phyloP scores from a whole-genome alignment of 2,329 filamentous ascomycete species.

The Fusarium mangiferae region DNA sequence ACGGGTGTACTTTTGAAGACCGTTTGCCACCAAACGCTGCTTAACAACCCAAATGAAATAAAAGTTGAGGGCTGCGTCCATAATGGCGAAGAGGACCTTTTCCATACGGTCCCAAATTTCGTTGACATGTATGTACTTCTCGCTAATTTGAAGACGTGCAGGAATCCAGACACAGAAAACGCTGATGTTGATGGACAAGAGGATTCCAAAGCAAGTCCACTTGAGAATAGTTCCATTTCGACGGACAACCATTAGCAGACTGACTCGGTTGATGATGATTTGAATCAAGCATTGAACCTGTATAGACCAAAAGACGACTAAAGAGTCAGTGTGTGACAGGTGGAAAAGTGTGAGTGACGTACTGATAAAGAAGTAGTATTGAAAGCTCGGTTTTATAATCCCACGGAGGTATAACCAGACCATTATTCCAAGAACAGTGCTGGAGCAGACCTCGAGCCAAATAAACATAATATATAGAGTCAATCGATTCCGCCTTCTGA shows the following conservation, averaged over 20 bases:
- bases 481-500: slow-evolving; percentile 27
- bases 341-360: background rate
- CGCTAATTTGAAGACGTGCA: slow-evolving; percentile 53
- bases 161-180: slow-evolving; percentile 64
- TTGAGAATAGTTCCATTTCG: slow-evolving; percentile 50
- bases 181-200: slow-evolving; percentile 58
- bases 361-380: slow-evolving; percentile 41
- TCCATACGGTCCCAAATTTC: slow-evolving; percentile 60
- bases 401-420: slow-evolving; percentile 36
- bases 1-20: slow-evolving; percentile 59
- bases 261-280: slow-evolving; percentile 62
- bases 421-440: slow-evolving; percentile 34
- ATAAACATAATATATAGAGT: slow-evolving; percentile 34
- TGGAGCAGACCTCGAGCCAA: slow-evolving; percentile 38
- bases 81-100: slow-evolving; percentile 58
- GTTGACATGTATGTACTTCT: slow-evolving; percentile 54
- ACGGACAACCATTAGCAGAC: slow-evolving; percentile 55
- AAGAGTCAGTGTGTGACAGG: slow-evolving; percentile 5
- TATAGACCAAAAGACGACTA: slow-evolving; percentile 47
- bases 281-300: slow-evolving; percentile 58
- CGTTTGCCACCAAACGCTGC: slow-evolving; percentile 56
- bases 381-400: slow-evolving; percentile 46
- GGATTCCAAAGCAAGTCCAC: slow-evolving; percentile 53
- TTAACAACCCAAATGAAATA: slow-evolving; percentile 58
- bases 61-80: slow-evolving; percentile 58